Evolutionary conservation across 371 early-diverging fungal species (phyloP), one percentile per base, ranked within the genome.

Genomic region (Racocetra persica): DNA sequence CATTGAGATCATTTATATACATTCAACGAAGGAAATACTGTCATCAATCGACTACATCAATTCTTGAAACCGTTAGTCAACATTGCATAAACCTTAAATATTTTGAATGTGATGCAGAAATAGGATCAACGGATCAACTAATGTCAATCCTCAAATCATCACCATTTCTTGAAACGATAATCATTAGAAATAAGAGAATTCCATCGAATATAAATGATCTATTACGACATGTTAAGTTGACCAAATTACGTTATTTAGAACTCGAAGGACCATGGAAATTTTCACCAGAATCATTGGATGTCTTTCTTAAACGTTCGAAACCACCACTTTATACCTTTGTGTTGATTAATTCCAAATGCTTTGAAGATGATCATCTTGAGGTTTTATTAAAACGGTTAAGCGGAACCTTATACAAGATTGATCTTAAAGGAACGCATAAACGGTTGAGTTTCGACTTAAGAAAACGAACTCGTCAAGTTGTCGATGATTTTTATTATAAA

Each of bases 71-170:
- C 0, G 14, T 69, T 14, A 36, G 65, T 32, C 14, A 38, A 24
- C 0, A 69, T 49, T 69, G 69, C 38, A 20, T 14, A 22, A 45
- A 45, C 41, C 41, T 69, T 10, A 36, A 22, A 69, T 22, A 69
- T 69, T 69, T 69, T 49, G 69, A 69, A 24, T 69, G 69, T 69
- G 41, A 69, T 41, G 69, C 69, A 4, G 69, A 69, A 69, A 69
- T 69, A 38, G 36, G 45, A 1, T 69, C 69, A 24, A 49, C 22
- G 7, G 14, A 26, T 69, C 24, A 38, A 49, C 41, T 69, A 69
- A 45, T 38, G 36, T 41, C 41, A 13, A 14, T 45, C 14, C 22
- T 69, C 14, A n/a, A 11, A 49, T 49, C 45, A 14, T 69, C 69
- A 22, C 20, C 69, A 69, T 22, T 22, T 4, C 69, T 69, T 69